Evolutionary conservation across 2,329 filamentous ascomycete genomes (phyloP), one percentile per base, ranked within the genome.

Genomic region (Graphiopsis chlorocephala): DNA sequence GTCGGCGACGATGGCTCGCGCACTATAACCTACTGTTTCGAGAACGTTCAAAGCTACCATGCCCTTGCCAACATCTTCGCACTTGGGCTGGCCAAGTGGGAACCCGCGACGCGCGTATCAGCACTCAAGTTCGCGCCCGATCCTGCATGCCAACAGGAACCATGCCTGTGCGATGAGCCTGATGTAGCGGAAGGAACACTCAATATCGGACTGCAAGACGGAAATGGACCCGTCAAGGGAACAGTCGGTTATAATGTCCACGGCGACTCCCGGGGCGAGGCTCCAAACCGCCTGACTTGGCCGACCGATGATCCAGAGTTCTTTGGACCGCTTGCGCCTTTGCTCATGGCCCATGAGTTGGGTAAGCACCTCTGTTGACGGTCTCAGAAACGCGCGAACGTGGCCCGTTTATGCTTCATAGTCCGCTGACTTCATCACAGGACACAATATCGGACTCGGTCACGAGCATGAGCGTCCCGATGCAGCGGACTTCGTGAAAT

Each of bases 381-480:
- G 15, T n/a, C 6, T 38, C 5, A 1, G n/a, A 4, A 38, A 38
- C 15, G 15, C 17, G 12, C 11, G 2, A 28, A n/a, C 14, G 14
- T n/a, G 10, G 28, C 28, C 4, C 10, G 10, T 31, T 6, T 5
- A 25, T n/a, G 47, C 26, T 8, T 50, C n/a, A 12, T 29, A 28
- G 20, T 2, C 28, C 2, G 31, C 25, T 52, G 20, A 52, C 14
- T 8, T 17, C 2, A 3, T 38, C 38, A 25, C 11, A 56, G 58
- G 38, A 11, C 38, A 61, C 14, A n/a, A 17, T 14, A 61, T 61
- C 31, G 58, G 38, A 23, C 28, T 61, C 14, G 12, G 12, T 10
- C 58, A 61, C 26, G 58, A 61, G 6, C 38, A 61, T 8, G 17
- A 61, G 15, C 58, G 58, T 11, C 38, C 57, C 14, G 38, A 56